phyloP scores from a whole-genome alignment of 2,329 filamentous ascomycete genomes.

The Chrysoporthe puriensis region DNA sequence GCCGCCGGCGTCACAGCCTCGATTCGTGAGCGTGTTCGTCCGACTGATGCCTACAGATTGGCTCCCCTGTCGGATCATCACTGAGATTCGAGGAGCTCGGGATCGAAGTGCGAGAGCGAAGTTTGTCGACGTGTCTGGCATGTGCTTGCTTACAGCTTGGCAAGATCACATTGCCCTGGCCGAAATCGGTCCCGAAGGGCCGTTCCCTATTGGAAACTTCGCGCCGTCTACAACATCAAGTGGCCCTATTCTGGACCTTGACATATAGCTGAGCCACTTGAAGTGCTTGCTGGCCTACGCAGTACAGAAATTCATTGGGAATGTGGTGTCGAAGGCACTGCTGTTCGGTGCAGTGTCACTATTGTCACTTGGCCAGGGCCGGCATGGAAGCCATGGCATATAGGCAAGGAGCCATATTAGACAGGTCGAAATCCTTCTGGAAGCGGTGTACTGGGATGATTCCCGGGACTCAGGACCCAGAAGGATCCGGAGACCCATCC shows the following conservation, averaged over 20 bases:
- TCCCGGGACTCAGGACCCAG: no score
- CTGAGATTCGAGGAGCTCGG: neutral
- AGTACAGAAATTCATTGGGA: neutral
- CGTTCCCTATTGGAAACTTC: neutral
- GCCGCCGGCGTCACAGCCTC: neutral
- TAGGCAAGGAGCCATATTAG: neutral
- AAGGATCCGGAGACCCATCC: no score
- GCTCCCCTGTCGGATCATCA: neutral
- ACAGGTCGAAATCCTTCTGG: neutral
- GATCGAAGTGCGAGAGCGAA: neutral
- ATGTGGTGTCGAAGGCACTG: neutral
- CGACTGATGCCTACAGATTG: no score
- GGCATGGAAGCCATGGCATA: neutral
- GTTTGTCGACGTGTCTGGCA: neutral
- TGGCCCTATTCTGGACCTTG: no score
- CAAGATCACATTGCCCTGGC: neutral
- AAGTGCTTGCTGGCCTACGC: no score
- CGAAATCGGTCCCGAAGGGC: conserved; percentile 7
- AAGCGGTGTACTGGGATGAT: neutral
- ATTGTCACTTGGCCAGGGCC: neutral
- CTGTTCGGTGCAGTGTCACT: neutral
- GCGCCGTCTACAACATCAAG: no score
- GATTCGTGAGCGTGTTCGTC: neutral
- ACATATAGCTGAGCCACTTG: no score
- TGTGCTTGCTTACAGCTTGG: neutral